A percentile compares a stretch with the other conserved stretches of the same genome.
Conservation (phyloP, 2,329 filamentous ascomycete genomes). For the Claviceps humidiphila region DNA sequence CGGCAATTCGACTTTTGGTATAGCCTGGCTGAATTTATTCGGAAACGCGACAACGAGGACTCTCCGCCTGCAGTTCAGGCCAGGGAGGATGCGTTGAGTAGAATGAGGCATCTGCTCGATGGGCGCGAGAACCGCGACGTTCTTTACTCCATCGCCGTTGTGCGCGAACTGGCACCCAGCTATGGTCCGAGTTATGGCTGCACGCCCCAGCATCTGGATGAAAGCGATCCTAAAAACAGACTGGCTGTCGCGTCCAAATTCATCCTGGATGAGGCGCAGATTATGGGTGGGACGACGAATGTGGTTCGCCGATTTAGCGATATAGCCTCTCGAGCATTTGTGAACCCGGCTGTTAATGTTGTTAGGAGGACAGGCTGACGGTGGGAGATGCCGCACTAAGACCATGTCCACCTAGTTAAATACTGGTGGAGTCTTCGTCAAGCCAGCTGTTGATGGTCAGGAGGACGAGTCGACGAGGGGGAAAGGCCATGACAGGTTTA, state of each 20-base stretch:
- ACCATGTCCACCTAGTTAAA: too few species aligned
- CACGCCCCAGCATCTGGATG: constrained; percentile 47
- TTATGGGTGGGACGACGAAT: constrained; percentile 57
- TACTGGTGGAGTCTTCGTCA: too few species aligned
- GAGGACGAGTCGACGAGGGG: not conserved
- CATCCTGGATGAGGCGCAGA: constrained; percentile 49
- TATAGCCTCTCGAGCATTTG: constrained; percentile 48
- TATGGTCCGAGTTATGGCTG: constrained; percentile 45
- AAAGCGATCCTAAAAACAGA: constrained; percentile 52
- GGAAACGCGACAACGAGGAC: constrained; percentile 42
- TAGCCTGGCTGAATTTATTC: constrained; percentile 53
- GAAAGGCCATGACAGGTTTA: not conserved
- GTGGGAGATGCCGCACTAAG: too few species aligned
- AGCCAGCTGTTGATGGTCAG: too few species aligned
- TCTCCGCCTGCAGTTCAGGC: constrained; percentile 29
- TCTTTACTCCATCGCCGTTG: constrained; percentile 75
- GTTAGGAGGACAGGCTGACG: constrained; percentile 14
- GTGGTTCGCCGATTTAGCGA: constrained; percentile 58
- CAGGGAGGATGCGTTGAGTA: constrained; percentile 51
- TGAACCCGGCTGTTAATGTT: constrained; percentile 38
- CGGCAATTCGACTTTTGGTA: constrained; percentile 75
- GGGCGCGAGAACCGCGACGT: constrained; percentile 80
- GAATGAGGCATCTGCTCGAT: constrained; percentile 59
- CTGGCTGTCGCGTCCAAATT: constrained; percentile 58
- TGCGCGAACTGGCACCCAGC: constrained; percentile 58